phyloP scores from a whole-genome alignment of 768 basidiomycete species.

The Suillus bovinus region DNA sequence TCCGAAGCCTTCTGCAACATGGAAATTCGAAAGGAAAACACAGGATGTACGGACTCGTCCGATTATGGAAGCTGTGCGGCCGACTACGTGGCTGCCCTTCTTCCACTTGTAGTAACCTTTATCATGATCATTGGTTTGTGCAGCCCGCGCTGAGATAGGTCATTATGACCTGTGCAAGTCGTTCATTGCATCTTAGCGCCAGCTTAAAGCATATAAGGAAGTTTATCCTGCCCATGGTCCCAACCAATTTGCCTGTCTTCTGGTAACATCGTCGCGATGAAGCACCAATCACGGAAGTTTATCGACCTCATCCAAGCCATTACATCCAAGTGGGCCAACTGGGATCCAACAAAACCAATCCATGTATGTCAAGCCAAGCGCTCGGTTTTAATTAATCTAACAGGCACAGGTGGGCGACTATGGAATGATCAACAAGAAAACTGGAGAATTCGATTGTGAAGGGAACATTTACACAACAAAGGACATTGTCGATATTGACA shows the following conservation, averaged over 20 bases:
- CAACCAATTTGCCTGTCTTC: background rate
- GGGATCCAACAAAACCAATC: conserved; percentile 32
- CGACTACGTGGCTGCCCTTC: too few species aligned
- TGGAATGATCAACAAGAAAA: conserved; percentile 22
- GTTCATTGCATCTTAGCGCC: background rate
- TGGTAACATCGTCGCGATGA: background rate
- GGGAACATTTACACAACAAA: conserved; percentile 14
- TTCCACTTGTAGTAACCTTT: background rate
- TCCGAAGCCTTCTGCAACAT: background rate
- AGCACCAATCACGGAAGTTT: conserved; percentile 27
- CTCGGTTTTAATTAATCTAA: background rate
- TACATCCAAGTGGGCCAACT: conserved; percentile 40
- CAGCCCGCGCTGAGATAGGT: background rate
- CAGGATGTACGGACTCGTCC: background rate
- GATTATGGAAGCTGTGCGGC: background rate
- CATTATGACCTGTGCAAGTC: background rate
- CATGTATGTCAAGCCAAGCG: conserved; percentile 20
- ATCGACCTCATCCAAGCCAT: conserved; percentile 31
- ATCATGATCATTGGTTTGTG: too few species aligned
- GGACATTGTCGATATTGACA: background rate
- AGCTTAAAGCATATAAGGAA: background rate
- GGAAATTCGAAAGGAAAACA: background rate
- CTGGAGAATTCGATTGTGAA: conserved; percentile 23
- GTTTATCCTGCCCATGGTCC: background rate
- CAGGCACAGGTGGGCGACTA: conserved; percentile 29